phyloP scores from a whole-genome alignment of 139 green algal genomes.

The Dunaliella sp. region DNA sequence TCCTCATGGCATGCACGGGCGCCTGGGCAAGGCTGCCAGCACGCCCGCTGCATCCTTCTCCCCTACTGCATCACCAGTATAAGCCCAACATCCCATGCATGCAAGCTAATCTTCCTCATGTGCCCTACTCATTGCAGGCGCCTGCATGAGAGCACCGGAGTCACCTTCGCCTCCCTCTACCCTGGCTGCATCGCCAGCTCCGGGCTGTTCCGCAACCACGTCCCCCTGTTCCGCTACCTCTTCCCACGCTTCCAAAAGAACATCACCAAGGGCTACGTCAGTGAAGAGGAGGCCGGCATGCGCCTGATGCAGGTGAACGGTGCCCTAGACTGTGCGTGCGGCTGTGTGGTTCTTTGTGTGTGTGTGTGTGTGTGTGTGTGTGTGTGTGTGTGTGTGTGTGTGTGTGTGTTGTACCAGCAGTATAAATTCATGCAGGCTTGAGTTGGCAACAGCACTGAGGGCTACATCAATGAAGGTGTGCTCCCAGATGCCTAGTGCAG shows the following conservation, averaged over 20 bases:
- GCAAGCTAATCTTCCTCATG: neutral
- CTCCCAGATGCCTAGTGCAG: too few species aligned
- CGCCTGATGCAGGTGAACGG: conserved; percentile 68
- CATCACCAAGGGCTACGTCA: conserved; percentile 92
- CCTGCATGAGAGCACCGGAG: conserved; percentile 69
- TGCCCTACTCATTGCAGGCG: conserved; percentile 36
- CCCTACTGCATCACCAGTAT: neutral
- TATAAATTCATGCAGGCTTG: too few species aligned
- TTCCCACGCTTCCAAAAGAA: conserved; percentile 97
- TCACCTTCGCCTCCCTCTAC: conserved; percentile 91
- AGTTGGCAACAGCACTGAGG: too few species aligned
- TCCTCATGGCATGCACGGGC: too few species aligned
- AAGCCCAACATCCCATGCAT: neutral
- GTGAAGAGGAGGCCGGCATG: conserved; percentile 81
- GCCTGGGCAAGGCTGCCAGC: too few species aligned
- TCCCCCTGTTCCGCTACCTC: conserved; percentile 72
- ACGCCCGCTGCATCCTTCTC: too few species aligned
- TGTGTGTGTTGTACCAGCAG: too few species aligned
- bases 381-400: too few species aligned
- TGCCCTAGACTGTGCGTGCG: neutral
- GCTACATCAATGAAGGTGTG: too few species aligned
- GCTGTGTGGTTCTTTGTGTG: neutral
- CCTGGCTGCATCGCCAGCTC: conserved; percentile 95
- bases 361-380: neutral
- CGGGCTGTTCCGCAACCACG: conserved; percentile 89